Evolutionary conservation across 2,329 filamentous ascomycete genomes (phyloP), one percentile per base, ranked within the genome.

Genomic region (Hypoxylon sp.): DNA sequence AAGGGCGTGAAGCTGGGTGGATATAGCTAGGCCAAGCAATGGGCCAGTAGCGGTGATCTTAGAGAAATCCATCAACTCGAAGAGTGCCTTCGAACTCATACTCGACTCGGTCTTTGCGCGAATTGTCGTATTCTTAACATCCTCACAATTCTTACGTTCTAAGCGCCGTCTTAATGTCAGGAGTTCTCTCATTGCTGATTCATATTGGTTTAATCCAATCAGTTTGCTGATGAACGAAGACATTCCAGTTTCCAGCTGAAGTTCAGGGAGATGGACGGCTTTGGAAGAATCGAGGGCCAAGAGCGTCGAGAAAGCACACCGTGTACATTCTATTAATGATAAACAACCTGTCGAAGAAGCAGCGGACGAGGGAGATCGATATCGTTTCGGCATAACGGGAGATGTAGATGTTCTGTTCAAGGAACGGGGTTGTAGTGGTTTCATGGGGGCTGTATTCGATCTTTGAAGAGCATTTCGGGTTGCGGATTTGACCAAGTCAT

Each of bases 221-320:
- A 94, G 81, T 75, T 90, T 93, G 41, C 87, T 86, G 41, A 91
- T 79, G 58, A 94, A 84, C 0, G 90, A 88, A 14, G 91, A 87
- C 84, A 93, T 91, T 59, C 91, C 92, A 65, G 84, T 89, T 75
- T 94, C 92, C 3, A 94, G 78, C 75, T 94, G 91, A 41, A 92
- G 80, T 48, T 87, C 84, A 1, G 88, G 85, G n/a, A 90, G 80
- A 9, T 85, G 80, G 9, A 88, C 80, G 7, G 85, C 82, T 5
- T 85, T 80, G 0, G 85, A 80, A 25, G 85, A 82, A 55, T 91
- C 86, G 23, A 89, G 74, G 28, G 84, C 82, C 53, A 90, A 84
- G 41, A 94, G 81, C 53, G 87, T 89, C 5, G 85, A 80, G 74
- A 94, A 93, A 1, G 90, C 91, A 28, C 87, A 78, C 9, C 91